These are phyloP conservation scores for Yamadazyma paraphyllophila DNA, from an alignment of 805 yeast species.

Conservation along the genomic window DNA sequence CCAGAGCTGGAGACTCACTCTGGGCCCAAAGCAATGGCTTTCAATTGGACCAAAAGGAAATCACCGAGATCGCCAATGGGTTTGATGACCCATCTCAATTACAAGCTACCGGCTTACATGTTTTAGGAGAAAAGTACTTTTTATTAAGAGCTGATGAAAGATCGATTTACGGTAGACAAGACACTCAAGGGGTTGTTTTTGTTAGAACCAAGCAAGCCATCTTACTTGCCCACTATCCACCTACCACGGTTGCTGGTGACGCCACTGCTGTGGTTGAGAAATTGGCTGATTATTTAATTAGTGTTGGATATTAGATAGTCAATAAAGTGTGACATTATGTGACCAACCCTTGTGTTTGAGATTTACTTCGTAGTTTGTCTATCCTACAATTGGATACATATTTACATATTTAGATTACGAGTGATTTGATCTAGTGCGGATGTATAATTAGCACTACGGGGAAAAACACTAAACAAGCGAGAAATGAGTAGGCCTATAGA, in stretches of 20 bases:
- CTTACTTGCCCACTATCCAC: constrained; percentile 89
- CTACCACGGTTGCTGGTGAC: constrained; percentile 89
- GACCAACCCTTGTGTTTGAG: too few relatives aligned
- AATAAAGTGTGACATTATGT: too few relatives aligned
- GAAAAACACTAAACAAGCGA: too few relatives aligned
- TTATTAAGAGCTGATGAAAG: constrained; percentile 86
- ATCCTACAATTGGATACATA: too few relatives aligned
- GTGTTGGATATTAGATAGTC: constrained; percentile 65
- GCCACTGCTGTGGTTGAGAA: constrained; percentile 94
- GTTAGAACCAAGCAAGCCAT: constrained; percentile 95
- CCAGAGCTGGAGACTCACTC: constrained; percentile 89
- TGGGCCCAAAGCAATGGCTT: constrained; percentile 87
- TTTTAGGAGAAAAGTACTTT: constrained; percentile 84
- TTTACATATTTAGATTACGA: too few relatives aligned
- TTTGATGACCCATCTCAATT: constrained; percentile 75
- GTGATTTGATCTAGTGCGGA: too few relatives aligned
- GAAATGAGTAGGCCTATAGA: too few relatives aligned
- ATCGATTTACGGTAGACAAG: constrained; percentile 89
- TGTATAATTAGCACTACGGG: too few relatives aligned
- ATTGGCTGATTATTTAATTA: constrained; percentile 89
- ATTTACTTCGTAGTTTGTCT: neutral
- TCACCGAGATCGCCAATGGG: constrained; percentile 71
- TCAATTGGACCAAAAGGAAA: constrained; percentile 64
- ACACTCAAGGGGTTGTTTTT: constrained; percentile 81
- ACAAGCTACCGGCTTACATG: constrained; percentile 83